phyloP scores from a whole-genome alignment of 2,329 filamentous ascomycete genomes.

The Clonostachys rhizophaga region DNA sequence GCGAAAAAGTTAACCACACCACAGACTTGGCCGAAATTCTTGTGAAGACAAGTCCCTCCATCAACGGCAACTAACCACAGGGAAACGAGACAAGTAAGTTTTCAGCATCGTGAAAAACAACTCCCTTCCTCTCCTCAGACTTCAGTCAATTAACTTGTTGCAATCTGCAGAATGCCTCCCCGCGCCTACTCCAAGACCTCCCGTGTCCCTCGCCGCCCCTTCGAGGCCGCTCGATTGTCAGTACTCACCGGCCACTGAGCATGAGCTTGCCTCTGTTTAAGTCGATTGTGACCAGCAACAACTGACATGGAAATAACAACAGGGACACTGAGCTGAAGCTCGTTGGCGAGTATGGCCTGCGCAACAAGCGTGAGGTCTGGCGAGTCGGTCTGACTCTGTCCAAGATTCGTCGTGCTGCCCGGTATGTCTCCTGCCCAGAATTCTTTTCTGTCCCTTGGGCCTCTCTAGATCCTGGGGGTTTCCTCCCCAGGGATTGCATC shows the following conservation, averaged over 20 bases:
- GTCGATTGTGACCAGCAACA: slow-evolving; percentile 74
- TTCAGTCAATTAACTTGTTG: no score
- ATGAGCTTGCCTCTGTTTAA: slow-evolving; percentile 95
- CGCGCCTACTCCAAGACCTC: slow-evolving; percentile 97
- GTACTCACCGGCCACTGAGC: slow-evolving; percentile 95
- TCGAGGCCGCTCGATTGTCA: slow-evolving; percentile 99
- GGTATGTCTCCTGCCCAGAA: slow-evolving; percentile 50
- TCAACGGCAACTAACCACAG: slow-evolving; percentile 22
- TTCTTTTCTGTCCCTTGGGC: not conserved
- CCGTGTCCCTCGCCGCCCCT: slow-evolving; percentile 96
- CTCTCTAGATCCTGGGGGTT: no score
- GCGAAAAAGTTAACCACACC: slow-evolving; percentile 19
- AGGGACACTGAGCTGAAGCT: slow-evolving; percentile 99
- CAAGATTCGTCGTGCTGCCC: slow-evolving; percentile 99
- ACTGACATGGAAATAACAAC: slow-evolving; percentile 58
- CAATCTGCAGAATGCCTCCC: slow-evolving; percentile 28
- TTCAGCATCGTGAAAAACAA: not conserved
- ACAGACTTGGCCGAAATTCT: slow-evolving; percentile 19
- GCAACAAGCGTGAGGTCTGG: slow-evolving; percentile 99
- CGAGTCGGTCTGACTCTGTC: slow-evolving; percentile 98
- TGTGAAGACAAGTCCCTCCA: slow-evolving; percentile 6
- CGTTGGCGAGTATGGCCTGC: slow-evolving; percentile 98
- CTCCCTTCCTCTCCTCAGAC: no score
- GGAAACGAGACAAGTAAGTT: slow-evolving; percentile 35
- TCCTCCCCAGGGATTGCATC: no score